Percentiles rank a stretch among this genome's conserved stretches.
These are phyloP conservation scores for Acacia confusa DNA, from an alignment of 306 rosid species.

Conservation along the genomic window DNA sequence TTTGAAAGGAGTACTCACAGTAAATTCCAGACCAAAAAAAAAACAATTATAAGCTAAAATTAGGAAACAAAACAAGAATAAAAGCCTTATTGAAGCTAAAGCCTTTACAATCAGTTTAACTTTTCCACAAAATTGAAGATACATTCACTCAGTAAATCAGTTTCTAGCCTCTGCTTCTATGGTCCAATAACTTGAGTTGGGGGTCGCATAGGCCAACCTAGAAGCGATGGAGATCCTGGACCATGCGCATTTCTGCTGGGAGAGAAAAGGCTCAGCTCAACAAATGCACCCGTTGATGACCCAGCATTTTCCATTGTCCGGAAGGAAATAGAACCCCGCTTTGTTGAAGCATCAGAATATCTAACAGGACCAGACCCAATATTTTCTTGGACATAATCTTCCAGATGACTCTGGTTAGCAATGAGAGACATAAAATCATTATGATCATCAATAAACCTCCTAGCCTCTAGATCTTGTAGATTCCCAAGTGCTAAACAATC, in stretches of 20 bases:
- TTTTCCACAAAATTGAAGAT: slow-evolving; percentile 81
- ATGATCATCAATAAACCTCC: slow-evolving; percentile 61
- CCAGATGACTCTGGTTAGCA: slow-evolving; percentile 70
- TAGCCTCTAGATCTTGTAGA: slow-evolving; percentile 73
- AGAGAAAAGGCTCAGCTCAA: slow-evolving; percentile 91
- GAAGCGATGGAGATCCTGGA: slow-evolving; percentile 81
- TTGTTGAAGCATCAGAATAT: slow-evolving; percentile 69
- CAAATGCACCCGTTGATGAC: slow-evolving; percentile 70
- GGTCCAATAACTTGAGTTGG: slow-evolving; percentile 48
- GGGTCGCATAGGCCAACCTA: slow-evolving; percentile 85
- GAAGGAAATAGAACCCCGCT: slow-evolving; percentile 88
- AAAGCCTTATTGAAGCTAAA: slow-evolving; percentile 73
- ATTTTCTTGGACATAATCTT: slow-evolving; percentile 53
- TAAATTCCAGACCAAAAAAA: slow-evolving; percentile 49
- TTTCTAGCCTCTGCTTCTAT: slow-evolving; percentile 42
- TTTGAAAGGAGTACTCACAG: slow-evolving; percentile 30
- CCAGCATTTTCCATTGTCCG: slow-evolving; percentile 65
- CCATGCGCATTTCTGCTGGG: slow-evolving; percentile 70
- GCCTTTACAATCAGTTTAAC: slow-evolving; percentile 84
- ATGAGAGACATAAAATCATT: slow-evolving; percentile 76
- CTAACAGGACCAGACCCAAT: slow-evolving; percentile 61
- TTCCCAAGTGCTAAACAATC: slow-evolving; percentile 90
- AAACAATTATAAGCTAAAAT: slow-evolving; percentile 50
- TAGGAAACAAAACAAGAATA: slow-evolving; percentile 51
- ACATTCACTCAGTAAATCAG: slow-evolving; percentile 47